Percentiles rank a stretch among this genome's conserved stretches.
Conservation (phyloP, 2,329 filamentous ascomycete species). For the Fusarium nodosum region DNA sequence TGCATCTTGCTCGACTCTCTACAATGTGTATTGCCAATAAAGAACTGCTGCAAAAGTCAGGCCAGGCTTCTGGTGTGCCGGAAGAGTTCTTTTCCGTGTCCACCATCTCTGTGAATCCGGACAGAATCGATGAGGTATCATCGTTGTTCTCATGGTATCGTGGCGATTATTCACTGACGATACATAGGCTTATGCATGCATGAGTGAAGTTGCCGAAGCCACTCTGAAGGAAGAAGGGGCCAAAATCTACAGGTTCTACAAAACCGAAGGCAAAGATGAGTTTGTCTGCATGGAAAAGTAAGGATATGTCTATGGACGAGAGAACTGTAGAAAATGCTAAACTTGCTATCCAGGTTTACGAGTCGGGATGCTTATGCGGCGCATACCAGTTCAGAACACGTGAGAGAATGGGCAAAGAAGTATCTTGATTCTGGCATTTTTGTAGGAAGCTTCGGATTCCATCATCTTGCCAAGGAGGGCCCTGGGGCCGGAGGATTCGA, state of each 20-base stretch:
- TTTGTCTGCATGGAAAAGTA: slow-evolving; percentile 24
- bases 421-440: slow-evolving; percentile 24
- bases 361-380: slow-evolving; percentile 14
- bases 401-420: slow-evolving; percentile 20
- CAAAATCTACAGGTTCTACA: slow-evolving; percentile 29
- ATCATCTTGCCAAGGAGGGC: slow-evolving; percentile 8
- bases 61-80: neutral
- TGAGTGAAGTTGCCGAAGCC: slow-evolving; percentile 19
- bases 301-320: neutral
- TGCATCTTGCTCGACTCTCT: fast-evolving
- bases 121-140: slow-evolving; percentile 5
- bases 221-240: slow-evolving; percentile 9
- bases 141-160: fast-evolving
- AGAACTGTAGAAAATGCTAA: neutral
- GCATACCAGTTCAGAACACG: slow-evolving; percentile 20
- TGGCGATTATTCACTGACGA: neutral
- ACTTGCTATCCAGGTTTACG: neutral
- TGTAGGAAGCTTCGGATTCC: slow-evolving; percentile 17
- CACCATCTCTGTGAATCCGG: slow-evolving; percentile 10
- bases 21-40: neutral
- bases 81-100: slow-evolving; percentile 22
- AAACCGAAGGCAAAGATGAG: slow-evolving; percentile 17
- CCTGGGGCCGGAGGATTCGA: slow-evolving; percentile 24
- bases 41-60: neutral
- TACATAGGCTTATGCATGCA: neutral